Evolutionary conservation across 768 basidiomycete genomes (phyloP).

Genomic region (Dacryopinax primogenitus): DNA sequence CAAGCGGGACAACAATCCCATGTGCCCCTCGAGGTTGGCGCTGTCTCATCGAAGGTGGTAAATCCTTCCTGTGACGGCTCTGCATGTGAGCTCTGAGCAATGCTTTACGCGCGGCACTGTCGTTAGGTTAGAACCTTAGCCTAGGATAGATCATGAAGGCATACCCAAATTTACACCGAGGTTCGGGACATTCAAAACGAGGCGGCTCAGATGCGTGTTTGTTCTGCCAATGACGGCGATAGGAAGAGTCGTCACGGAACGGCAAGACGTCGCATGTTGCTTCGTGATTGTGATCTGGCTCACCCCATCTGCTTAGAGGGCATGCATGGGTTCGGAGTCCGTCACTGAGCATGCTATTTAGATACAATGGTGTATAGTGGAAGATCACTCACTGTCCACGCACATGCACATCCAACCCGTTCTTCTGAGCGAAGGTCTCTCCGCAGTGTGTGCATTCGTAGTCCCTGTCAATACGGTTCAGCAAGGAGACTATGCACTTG

Average conservation of each 20-base stretch:
- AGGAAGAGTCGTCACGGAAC: background rate
- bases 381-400: background rate
- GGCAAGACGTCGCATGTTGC: background rate
- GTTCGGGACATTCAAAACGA: background rate
- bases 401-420: background rate
- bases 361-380: background rate
- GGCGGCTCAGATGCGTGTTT: background rate
- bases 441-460: background rate
- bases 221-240: conserved; percentile 4
- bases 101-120: background rate
- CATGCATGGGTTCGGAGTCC: background rate
- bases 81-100: background rate
- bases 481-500: background rate
- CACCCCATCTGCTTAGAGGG: background rate
- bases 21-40: background rate
- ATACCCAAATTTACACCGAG: background rate
- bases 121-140: background rate
- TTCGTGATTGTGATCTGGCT: background rate
- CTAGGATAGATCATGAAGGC: background rate
- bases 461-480: background rate
- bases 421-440: background rate
- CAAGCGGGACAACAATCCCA: background rate
- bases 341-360: background rate
- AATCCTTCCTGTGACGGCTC: background rate
- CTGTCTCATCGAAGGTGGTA: background rate